phyloP scores from a whole-genome alignment of 345 rosid species.

The Gossypium bickii region DNA sequence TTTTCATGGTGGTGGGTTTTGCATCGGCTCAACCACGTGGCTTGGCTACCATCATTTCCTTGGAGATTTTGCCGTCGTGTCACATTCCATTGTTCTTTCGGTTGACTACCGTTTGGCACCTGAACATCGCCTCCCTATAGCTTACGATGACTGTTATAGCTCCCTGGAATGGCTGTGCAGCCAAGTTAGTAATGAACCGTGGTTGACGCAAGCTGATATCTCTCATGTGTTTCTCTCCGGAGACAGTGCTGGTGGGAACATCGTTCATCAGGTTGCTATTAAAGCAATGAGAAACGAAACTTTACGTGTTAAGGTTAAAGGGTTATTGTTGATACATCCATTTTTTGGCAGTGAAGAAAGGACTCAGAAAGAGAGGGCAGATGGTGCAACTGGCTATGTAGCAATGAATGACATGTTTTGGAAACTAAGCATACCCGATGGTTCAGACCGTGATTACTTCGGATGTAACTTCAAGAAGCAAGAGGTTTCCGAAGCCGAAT shows the following conservation, averaged over 20 bases:
- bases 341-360: slow-evolving; percentile 55
- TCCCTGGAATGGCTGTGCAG: slow-evolving; percentile 45
- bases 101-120: slow-evolving; percentile 62
- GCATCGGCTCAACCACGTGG: slow-evolving; percentile 60
- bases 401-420: slow-evolving; percentile 54
- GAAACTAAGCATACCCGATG: slow-evolving; percentile 50
- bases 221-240: slow-evolving; percentile 45
- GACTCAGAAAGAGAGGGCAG: slow-evolving; percentile 38
- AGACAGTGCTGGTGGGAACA: slow-evolving; percentile 69
- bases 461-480: slow-evolving; percentile 51
- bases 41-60: slow-evolving; percentile 61
- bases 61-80: slow-evolving; percentile 41
- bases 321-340: slow-evolving; percentile 50
- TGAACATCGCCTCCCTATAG: slow-evolving; percentile 47
- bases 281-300: slow-evolving; percentile 24
- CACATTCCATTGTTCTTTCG: slow-evolving; percentile 38
- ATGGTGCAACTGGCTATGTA: slow-evolving; percentile 26
- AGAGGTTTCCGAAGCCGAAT: slow-evolving; percentile 29
- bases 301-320: slow-evolving; percentile 29
- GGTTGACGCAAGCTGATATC: slow-evolving; percentile 43
- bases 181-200: slow-evolving; percentile 34
- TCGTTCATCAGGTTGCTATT: slow-evolving; percentile 45
- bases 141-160: slow-evolving; percentile 51
- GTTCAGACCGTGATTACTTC: slow-evolving; percentile 38
- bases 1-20: slow-evolving; percentile 69